Conservation (phyloP, 805 yeast species). For the Torulaspora microellipsoides region DNA sequence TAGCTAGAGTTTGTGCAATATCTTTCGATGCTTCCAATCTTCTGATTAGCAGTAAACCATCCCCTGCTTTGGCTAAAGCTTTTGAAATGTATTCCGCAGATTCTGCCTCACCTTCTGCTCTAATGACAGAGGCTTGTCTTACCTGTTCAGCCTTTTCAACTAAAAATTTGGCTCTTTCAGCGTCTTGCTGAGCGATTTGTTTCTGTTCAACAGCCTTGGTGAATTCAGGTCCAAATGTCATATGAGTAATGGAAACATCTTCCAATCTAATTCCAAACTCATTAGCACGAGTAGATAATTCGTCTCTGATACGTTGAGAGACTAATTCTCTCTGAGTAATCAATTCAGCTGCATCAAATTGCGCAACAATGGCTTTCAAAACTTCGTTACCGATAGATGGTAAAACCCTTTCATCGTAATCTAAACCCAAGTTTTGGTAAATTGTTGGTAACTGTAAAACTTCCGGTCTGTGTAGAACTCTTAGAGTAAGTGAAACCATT, state of each 20-base stretch:
- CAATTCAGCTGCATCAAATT: slow-evolving; percentile 92
- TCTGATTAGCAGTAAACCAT: slow-evolving; percentile 88
- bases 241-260: slow-evolving; percentile 96
- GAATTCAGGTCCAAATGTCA: slow-evolving; percentile 95
- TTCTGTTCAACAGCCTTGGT: slow-evolving; percentile 98
- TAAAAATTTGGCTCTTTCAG: slow-evolving; percentile 89
- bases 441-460: slow-evolving; percentile 75
- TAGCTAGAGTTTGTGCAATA: slow-evolving; percentile 82
- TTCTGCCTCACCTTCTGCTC: slow-evolving; percentile 99
- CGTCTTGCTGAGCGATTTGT: slow-evolving; percentile 99
- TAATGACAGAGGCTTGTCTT: slow-evolving; percentile 86
- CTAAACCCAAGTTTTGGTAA: slow-evolving; percentile 87
- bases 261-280: slow-evolving; percentile 91
- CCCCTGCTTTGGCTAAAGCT: slow-evolving; percentile 92
- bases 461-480: slow-evolving; percentile 93
- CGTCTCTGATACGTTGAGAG: slow-evolving; percentile 81
- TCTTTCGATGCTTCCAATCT: slow-evolving; percentile 96
- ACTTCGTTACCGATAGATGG: slow-evolving; percentile 94
- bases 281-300: slow-evolving; percentile 71
- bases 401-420: slow-evolving; percentile 89
- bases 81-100: slow-evolving; percentile 93
- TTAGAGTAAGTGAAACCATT: slow-evolving; percentile 86
- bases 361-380: slow-evolving; percentile 84
- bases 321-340: slow-evolving; percentile 97
- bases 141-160: slow-evolving; percentile 98